These are phyloP conservation scores for Spathaspora sp. DNA, from an alignment of 805 yeast genomes.

Conservation along the genomic window DNA sequence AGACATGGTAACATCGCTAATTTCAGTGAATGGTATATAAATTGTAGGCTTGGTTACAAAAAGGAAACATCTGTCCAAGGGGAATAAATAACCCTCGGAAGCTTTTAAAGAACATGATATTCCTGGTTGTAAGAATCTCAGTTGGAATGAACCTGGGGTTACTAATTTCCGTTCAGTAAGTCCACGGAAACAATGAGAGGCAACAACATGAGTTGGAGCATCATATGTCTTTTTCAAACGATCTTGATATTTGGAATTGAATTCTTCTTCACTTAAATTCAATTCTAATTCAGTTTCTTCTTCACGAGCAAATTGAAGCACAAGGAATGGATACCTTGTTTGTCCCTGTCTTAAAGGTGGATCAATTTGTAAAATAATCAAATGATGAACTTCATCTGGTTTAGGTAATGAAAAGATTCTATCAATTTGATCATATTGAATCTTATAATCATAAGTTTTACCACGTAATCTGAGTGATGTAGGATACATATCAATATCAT, in stretches of 20 bases:
- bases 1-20: slow-evolving; percentile 73
- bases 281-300: slow-evolving; percentile 90
- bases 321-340: slow-evolving; percentile 90
- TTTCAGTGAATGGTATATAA: slow-evolving; percentile 82
- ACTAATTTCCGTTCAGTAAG: slow-evolving; percentile 82
- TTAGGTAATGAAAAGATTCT: slow-evolving; percentile 89
- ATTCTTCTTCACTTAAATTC: slow-evolving; percentile 80
- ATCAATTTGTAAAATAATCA: slow-evolving; percentile 84
- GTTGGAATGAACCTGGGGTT: slow-evolving; percentile 77
- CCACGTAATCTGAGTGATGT: slow-evolving; percentile 88
- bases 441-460: slow-evolving; percentile 94
- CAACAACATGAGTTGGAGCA: slow-evolving; percentile 79
- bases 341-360: slow-evolving; percentile 99
- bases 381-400: slow-evolving; percentile 88
- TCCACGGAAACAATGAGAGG: slow-evolving; percentile 86
- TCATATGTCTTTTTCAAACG: slow-evolving; percentile 75
- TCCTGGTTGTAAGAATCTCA: slow-evolving; percentile 78
- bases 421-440: slow-evolving; percentile 86
- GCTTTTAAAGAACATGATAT: slow-evolving; percentile 92
- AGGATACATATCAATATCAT: slow-evolving; percentile 91
- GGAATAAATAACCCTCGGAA: slow-evolving; percentile 88
- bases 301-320: slow-evolving; percentile 82
- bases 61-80: slow-evolving; percentile 86
- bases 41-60: slow-evolving; percentile 94
- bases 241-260: slow-evolving; percentile 68